Evolutionary conservation across 176 grass and related monocot genomes (phyloP), one percentile per base, ranked within the genome.

Genomic region (Hordeum marinum): DNA sequence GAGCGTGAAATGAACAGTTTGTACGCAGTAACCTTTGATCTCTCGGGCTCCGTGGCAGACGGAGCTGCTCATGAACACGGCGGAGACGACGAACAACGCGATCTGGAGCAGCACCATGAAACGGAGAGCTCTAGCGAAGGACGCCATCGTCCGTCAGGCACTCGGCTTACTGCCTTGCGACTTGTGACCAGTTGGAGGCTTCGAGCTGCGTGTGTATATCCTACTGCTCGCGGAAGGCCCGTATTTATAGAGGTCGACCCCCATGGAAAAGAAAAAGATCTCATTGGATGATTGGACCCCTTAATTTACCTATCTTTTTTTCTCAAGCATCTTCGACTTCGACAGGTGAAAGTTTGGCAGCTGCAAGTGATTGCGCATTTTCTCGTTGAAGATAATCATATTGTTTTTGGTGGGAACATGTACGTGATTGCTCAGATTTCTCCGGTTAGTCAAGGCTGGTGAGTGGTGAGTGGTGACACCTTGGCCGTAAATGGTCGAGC

Each of bases 51-150:
- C 73, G 1, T 41, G 63, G 74, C 83, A 69, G 35, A 78, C 23
- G 34, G 74, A 59, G 74, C 63, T 11, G 34, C 24, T 77, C 34
- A 20, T 58, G 48, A 85, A 42, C 46, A 78, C 50, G 27, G 25
- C 9, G 74, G 35, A 85, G 8, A 69, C 35, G 21, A 75, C 55
- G 37, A 84, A 11, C 18, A 84, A 21, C 7, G 13, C 24, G 29
- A 84, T 66, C 82, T 84, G 72, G 58, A 84, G 82, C 21, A 83
- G 27, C 82, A 9, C 71, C 70, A 76, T 20, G 46, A 35, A n/a
- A 34, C 48, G 73, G 26, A 17, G 10, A 2, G 48, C 36, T 63
- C 57, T 27, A 15, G 57, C 35, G 7, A 26, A 26, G 46, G 48
- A 34, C 45, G 46, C 72, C 72, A 57, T 76, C 17, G 48, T 1